A percentile compares a stretch with the other conserved stretches of the same genome.
Conservation (phyloP, 176 grass and related monocot genomes). For the Triticum dicoccoides region DNA sequence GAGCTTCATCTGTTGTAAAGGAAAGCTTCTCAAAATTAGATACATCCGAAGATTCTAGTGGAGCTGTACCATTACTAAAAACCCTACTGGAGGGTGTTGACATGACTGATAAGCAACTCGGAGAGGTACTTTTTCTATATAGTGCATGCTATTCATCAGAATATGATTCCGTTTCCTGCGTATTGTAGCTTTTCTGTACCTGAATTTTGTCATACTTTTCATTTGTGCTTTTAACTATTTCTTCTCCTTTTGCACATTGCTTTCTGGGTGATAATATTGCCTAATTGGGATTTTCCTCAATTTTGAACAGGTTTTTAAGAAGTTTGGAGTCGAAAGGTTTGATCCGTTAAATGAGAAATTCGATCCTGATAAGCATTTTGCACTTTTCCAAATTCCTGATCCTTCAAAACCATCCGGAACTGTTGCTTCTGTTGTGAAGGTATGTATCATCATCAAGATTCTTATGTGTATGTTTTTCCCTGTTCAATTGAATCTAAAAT, state of each 20-base stretch:
- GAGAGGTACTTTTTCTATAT: slow-evolving; percentile 37
- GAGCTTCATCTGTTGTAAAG: slow-evolving; percentile 64
- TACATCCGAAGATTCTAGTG: slow-evolving; percentile 59
- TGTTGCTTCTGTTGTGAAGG: slow-evolving; percentile 65
- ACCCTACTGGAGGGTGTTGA: slow-evolving; percentile 70
- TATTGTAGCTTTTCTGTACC: background rate
- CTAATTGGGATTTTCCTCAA: background rate
- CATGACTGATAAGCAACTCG: slow-evolving; percentile 84
- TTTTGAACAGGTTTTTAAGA: slow-evolving; percentile 59
- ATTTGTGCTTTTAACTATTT: background rate
- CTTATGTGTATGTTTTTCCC: background rate
- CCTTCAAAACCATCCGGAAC: slow-evolving; percentile 48
- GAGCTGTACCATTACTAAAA: slow-evolving; percentile 57
- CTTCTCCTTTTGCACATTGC: background rate
- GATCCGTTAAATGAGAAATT: slow-evolving; percentile 62
- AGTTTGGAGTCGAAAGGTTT: slow-evolving; percentile 69
- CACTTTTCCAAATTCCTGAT: slow-evolving; percentile 61
- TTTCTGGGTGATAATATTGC: background rate
- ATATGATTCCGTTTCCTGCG: background rate
- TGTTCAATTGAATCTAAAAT: background rate
- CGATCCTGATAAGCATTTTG: slow-evolving; percentile 55
- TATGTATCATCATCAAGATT: slow-evolving; percentile 11
- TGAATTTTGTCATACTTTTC: background rate
- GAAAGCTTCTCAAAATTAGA: slow-evolving; percentile 70
- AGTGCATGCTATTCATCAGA: background rate